Percentiles rank a stretch among this genome's conserved stretches.
Conservation (phyloP, 768 basidiomycete genomes). For the Termitomyces sp. region DNA sequence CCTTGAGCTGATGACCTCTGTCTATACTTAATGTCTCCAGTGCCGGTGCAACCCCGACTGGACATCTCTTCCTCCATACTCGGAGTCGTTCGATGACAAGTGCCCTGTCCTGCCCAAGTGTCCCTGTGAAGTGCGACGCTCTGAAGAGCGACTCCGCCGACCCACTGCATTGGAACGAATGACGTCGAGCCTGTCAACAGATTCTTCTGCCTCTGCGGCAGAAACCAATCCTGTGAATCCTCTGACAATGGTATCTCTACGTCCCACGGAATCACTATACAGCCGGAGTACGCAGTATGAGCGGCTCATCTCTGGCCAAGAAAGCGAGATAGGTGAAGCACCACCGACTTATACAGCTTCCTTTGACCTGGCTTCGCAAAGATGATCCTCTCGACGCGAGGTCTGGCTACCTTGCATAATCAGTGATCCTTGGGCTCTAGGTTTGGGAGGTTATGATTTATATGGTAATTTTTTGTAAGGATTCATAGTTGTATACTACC, state of each 20-base stretch:
- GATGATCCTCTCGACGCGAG: background rate
- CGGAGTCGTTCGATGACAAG: constrained; percentile 39
- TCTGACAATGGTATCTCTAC: constrained; percentile 24
- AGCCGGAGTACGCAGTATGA: constrained; percentile 62
- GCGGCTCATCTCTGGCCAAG: constrained; percentile 77
- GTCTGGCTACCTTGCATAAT: background rate
- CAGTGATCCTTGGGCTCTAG: background rate
- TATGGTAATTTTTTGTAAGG: background rate
- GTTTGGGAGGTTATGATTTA: background rate
- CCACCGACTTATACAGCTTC: constrained; percentile 69
- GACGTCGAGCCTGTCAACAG: constrained; percentile 29
- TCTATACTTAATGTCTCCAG: constrained; percentile 28
- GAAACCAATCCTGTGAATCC: constrained; percentile 32
- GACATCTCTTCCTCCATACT: constrained; percentile 77
- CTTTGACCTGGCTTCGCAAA: constrained; percentile 1
- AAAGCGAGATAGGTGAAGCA: constrained; percentile 75
- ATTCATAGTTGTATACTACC: background rate
- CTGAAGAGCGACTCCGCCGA: constrained; percentile 3
- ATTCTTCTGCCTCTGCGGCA: constrained; percentile 30
- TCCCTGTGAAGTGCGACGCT: constrained; percentile 36
- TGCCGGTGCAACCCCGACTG: constrained; percentile 82
- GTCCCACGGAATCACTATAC: constrained; percentile 30
- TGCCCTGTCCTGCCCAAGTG: constrained; percentile 34
- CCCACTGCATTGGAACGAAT: constrained; percentile 25
- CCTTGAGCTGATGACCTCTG: background rate